phyloP scores from a whole-genome alignment of 495 filamentous ascomycete species.

The Daldinia concentrica region DNA sequence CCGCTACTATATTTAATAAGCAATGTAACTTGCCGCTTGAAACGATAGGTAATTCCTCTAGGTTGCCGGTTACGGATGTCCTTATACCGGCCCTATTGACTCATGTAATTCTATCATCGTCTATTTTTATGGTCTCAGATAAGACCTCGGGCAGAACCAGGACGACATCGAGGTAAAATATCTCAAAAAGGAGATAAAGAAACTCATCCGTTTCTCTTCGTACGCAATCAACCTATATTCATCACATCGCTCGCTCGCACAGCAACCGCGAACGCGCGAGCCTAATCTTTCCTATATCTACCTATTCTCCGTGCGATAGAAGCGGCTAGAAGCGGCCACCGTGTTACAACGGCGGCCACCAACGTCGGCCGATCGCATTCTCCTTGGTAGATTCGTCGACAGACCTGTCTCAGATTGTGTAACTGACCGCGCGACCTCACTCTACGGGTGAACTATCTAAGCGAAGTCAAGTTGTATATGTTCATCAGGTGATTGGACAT shows the following conservation, averaged over 20 bases:
- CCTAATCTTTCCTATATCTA: conserved; percentile 30
- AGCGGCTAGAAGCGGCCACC: conserved; percentile 31
- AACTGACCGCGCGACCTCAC: conserved; percentile 24
- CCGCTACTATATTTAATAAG: background rate
- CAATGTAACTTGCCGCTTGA: conserved; percentile 2
- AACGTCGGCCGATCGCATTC: conserved; percentile 41
- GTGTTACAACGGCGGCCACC: conserved; percentile 33
- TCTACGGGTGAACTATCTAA: conserved; percentile 21
- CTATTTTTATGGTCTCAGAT: background rate
- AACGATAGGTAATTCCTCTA: no score
- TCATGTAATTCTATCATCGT: background rate
- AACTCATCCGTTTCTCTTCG: background rate
- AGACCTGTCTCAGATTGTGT: conserved; percentile 39
- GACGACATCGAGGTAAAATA: background rate
- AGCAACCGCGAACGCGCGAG: conserved; percentile 9
- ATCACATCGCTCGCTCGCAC: background rate
- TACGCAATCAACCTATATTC: background rate
- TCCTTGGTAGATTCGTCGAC: conserved; percentile 24
- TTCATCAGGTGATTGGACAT: background rate
- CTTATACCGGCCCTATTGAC: background rate
- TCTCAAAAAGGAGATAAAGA: background rate
- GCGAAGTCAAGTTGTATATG: conserved; percentile 22
- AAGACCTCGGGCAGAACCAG: background rate
- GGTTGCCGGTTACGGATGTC: no score
- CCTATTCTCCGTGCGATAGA: conserved; percentile 21